Evolutionary conservation across 2,329 filamentous ascomycete species (phyloP).

Genomic region (Hirsutella thompsonii): DNA sequence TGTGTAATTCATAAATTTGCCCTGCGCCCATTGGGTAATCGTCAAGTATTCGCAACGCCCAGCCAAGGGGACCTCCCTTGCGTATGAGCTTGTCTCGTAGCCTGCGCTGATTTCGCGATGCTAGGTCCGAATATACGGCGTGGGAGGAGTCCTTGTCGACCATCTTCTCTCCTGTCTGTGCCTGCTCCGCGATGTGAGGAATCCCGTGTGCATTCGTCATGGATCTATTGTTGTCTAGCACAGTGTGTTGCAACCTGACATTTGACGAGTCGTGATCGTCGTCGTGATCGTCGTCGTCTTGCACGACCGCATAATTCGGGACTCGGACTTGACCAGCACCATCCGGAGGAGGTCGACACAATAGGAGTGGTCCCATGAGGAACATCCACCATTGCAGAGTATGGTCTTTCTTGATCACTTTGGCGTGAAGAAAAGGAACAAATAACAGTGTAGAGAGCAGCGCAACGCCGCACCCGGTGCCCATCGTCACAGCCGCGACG

Average conservation of each 20-base stretch:
- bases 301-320: slow-evolving; percentile 67
- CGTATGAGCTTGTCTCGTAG: slow-evolving; percentile 52
- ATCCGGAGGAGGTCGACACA: slow-evolving; percentile 41
- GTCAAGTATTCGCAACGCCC: slow-evolving; percentile 68
- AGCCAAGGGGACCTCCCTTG: slow-evolving; percentile 57
- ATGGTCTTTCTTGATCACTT: slow-evolving; percentile 56
- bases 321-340: slow-evolving; percentile 43
- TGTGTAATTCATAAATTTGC: slow-evolving; percentile 60
- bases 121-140: slow-evolving; percentile 45
- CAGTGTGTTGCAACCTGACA: background rate
- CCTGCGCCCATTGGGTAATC: slow-evolving; percentile 62
- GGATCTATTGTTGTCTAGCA: too few relatives aligned
- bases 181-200: too few relatives aligned
- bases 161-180: slow-evolving; percentile 30
- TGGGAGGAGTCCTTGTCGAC: slow-evolving; percentile 35
- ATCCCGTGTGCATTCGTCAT: too few relatives aligned
- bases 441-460: slow-evolving; percentile 56
- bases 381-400: slow-evolving; percentile 51
- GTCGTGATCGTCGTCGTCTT: slow-evolving; percentile 40
- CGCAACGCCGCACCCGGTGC: slow-evolving; percentile 46
- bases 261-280: background rate
- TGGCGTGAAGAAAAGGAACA: slow-evolving; percentile 54
- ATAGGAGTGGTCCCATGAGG: slow-evolving; percentile 49
- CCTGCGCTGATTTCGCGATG: slow-evolving; percentile 40
- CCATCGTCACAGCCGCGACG: slow-evolving; percentile 53